These are phyloP conservation scores for Oryza longistaminata DNA, from an alignment of 176 grass and related monocot species.

Conservation along the genomic window DNA sequence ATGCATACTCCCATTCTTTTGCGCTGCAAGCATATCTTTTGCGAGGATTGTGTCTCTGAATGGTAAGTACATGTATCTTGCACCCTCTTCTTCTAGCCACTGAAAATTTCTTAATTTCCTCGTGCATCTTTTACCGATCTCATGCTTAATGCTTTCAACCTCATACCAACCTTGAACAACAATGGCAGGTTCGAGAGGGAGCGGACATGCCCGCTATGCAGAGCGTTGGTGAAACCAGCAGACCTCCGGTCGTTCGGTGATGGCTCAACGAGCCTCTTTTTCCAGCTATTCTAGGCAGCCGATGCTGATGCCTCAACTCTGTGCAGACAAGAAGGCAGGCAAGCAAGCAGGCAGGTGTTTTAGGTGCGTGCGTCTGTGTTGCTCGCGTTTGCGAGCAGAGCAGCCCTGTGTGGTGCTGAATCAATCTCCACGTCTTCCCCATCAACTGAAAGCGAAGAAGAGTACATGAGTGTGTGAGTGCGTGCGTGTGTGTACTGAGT, in stretches of 20 bases:
- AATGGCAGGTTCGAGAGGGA: conserved; percentile 92
- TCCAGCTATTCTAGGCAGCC: conserved; percentile 75
- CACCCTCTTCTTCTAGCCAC: background rate
- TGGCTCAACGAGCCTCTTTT: conserved; percentile 91
- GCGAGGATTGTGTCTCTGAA: conserved; percentile 91
- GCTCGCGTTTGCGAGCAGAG: conserved; percentile 23
- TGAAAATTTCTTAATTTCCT: background rate
- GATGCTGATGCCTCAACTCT: background rate
- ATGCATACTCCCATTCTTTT: conserved; percentile 82
- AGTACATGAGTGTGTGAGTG: conserved; percentile 11
- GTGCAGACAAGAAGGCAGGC: conserved; percentile 18
- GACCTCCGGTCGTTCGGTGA: conserved; percentile 85
- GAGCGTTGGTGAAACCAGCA: conserved; percentile 88
- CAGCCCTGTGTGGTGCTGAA: conserved; percentile 50
- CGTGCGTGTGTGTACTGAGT: background rate
- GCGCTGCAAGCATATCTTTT: conserved; percentile 86
- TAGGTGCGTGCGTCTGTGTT: conserved; percentile 27
- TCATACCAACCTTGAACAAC: background rate
- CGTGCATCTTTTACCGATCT: background rate
- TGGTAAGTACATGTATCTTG: conserved; percentile 42
- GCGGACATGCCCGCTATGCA: conserved; percentile 88
- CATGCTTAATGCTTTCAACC: background rate
- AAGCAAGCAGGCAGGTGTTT: conserved; percentile 31
- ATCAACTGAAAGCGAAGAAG: conserved; percentile 17
- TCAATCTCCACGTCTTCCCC: conserved; percentile 13